Base-by-base conservation (phyloP, 805 yeast genomes). In the Clavispora fructus region DNA sequence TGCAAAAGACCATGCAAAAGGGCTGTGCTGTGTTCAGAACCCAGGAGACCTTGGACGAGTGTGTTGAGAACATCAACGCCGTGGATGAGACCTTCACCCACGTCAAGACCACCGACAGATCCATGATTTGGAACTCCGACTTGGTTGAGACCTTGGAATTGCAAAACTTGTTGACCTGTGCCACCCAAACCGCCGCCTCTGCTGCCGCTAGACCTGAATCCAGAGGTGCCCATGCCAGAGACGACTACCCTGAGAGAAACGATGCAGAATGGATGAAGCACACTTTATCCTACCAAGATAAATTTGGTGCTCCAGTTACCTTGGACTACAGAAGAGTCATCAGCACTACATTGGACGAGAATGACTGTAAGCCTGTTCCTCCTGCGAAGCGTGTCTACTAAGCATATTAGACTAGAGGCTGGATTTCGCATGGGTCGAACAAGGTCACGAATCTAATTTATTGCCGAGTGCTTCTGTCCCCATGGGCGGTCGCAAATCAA, bases 171-270 rank as follows among this genome's bases (percentile, higher is more conserved):
- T 79, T 92, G 68, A 91, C 98, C 43, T 89, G 97, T 78, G 98
- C 98, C 51, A 82, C 85, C 54, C 99, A 94, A 78, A 91, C 97
- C 44, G 98, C 98, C 30, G 75, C 74, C 55, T 80, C 95, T 52
- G 99, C 99, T 43, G 90, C 94, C 52, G 95, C 89, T 47, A 88
- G 99, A 79, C 84, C 78, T 63, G 99, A 92, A 75, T 90, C 97
- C 33, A 88, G 99, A 78, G 99, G 99, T 75, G 98, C 99, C 42
- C 99, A 92, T 65, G 97, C 99, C 49, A 86, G 98, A 78, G 99
- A 92, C 72, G 99, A 92, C 70, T 91, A 71, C 75, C 97, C 96
- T 62, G 83, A 82, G 53, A 89, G 99, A 82, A 96, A 92, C 65
- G 99, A 92, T 68, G 90, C 65, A 46, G 77, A 90, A 79, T 92